Evolutionary conservation across 106 monocot species (phyloP).

Genomic region (Platanthera zijinensis): DNA sequence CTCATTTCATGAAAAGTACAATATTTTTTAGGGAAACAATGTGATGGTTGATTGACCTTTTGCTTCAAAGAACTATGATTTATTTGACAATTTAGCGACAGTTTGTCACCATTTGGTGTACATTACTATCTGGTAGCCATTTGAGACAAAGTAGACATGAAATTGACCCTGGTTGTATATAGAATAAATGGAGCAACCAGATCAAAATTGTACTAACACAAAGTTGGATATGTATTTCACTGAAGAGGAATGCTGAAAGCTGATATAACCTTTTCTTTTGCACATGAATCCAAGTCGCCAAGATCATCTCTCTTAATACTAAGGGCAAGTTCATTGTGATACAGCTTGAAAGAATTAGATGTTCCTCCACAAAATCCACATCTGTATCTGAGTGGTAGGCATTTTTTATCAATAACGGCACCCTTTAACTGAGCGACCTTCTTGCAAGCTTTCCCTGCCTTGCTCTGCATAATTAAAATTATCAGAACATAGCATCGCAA

Average conservation of each 20-base stretch:
- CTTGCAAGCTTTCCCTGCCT: slow-evolving; percentile 42
- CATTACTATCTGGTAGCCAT: background rate
- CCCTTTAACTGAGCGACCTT: slow-evolving; percentile 31
- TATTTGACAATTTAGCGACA: background rate
- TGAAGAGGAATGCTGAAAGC: slow-evolving; percentile 1
- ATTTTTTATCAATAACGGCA: slow-evolving; percentile 22
- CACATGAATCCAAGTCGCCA: slow-evolving; percentile 22
- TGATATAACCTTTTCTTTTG: slow-evolving; percentile 49
- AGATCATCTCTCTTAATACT: slow-evolving; percentile 21
- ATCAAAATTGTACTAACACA: slow-evolving; percentile 1
- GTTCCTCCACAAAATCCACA: slow-evolving; percentile 66
- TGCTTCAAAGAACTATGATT: background rate
- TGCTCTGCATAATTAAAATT: slow-evolving; percentile 33
- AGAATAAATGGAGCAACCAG: background rate
- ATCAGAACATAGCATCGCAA: background rate
- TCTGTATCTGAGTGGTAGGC: slow-evolving; percentile 30
- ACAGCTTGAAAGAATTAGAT: slow-evolving; percentile 39
- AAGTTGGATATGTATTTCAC: background rate
- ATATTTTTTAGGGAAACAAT: background rate
- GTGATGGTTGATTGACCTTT: background rate
- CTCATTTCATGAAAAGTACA: slow-evolving; percentile 2
- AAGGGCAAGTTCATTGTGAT: slow-evolving; percentile 31
- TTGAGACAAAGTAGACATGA: background rate
- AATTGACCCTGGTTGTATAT: background rate
- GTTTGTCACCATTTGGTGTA: background rate